A percentile compares a stretch with the other conserved stretches of the same genome.
These are phyloP conservation scores for Leccinum pachyderme DNA, from an alignment of 1,284 basidiomycete genomes.

Conservation along the genomic window DNA sequence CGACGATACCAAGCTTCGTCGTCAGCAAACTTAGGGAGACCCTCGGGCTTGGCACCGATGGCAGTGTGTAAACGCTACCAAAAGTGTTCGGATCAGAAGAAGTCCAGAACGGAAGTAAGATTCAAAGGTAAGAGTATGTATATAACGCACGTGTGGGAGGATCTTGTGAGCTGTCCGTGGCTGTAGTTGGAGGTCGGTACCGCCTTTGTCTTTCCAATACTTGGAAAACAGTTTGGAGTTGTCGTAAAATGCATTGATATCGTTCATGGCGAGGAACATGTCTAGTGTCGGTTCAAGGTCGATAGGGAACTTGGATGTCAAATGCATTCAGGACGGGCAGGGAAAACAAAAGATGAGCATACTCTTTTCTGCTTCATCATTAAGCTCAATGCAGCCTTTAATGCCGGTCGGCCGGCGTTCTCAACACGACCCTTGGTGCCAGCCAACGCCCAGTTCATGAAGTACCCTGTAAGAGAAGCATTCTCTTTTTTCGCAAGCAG, in stretches of 20 bases:
- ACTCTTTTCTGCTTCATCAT: slow-evolving; percentile 19
- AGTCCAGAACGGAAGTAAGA: neutral
- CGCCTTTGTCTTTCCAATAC: slow-evolving; percentile 24
- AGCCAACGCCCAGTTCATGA: slow-evolving; percentile 43
- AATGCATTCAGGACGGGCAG: neutral
- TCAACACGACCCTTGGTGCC: slow-evolving; percentile 14
- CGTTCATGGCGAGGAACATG: slow-evolving; percentile 8
- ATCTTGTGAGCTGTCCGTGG: slow-evolving; percentile 23
- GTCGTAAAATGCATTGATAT: slow-evolving; percentile 25
- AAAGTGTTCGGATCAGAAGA: neutral
- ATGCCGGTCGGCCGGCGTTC: slow-evolving; percentile 3
- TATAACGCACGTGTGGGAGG: slow-evolving; percentile 25
- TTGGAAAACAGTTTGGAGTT: slow-evolving; percentile 26
- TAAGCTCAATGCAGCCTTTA: slow-evolving; percentile 3
- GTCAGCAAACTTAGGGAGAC: slow-evolving; percentile 23
- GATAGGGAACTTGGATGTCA: slow-evolving; percentile 13
- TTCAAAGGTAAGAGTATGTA: neutral
- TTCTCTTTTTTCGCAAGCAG: slow-evolving; percentile 30
- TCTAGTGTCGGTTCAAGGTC: slow-evolving; percentile 3
- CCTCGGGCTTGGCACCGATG: slow-evolving; percentile 14
- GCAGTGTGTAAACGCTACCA: slow-evolving; percentile 21
- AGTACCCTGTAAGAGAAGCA: slow-evolving; percentile 41
- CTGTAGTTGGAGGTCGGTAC: slow-evolving; percentile 17
- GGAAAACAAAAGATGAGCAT: neutral
- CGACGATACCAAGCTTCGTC: slow-evolving; percentile 29